Percentiles rank a stretch among this genome's conserved stretches.
phyloP scores from a whole-genome alignment of 805 yeast species.

The Yarrowia porcina region DNA sequence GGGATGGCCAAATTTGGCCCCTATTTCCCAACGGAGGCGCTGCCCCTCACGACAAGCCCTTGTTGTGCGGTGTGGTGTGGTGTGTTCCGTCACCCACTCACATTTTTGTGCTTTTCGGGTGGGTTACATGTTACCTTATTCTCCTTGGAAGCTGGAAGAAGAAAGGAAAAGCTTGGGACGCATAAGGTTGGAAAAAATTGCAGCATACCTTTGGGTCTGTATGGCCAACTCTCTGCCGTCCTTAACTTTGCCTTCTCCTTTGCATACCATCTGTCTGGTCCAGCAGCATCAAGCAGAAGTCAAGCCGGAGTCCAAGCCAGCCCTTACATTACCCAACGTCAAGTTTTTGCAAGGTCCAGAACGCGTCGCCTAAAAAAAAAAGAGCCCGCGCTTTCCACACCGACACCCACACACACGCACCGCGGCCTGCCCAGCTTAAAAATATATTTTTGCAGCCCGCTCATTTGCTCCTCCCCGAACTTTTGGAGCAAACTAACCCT shows the following conservation, averaged over 20 bases:
- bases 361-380: slow-evolving; percentile 1
- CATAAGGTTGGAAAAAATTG: slow-evolving; percentile 24
- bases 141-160: slow-evolving; percentile 22
- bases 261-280: slow-evolving; percentile 22
- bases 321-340: not conserved
- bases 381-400: not conserved
- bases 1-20: not conserved
- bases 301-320: not conserved
- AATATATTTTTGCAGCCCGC: not conserved
- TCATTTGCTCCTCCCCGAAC: not conserved
- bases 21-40: not conserved
- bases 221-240: slow-evolving; percentile 24
- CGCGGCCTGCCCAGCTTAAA: not conserved
- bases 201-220: slow-evolving; percentile 16
- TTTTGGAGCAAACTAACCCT: slow-evolving; percentile 8
- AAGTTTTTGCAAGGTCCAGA: not conserved
- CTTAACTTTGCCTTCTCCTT: slow-evolving; percentile 23
- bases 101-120: slow-evolving; percentile 19
- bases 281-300: slow-evolving; percentile 20
- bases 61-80: slow-evolving; percentile 8
- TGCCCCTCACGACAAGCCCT: slow-evolving; percentile 11
- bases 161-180: not conserved
- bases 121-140: slow-evolving; percentile 22
- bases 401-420: not conserved
- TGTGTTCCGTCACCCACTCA: not conserved